Base-by-base conservation (phyloP, 1,284 basidiomycete genomes). In the Clitocybe nebularis region DNA sequence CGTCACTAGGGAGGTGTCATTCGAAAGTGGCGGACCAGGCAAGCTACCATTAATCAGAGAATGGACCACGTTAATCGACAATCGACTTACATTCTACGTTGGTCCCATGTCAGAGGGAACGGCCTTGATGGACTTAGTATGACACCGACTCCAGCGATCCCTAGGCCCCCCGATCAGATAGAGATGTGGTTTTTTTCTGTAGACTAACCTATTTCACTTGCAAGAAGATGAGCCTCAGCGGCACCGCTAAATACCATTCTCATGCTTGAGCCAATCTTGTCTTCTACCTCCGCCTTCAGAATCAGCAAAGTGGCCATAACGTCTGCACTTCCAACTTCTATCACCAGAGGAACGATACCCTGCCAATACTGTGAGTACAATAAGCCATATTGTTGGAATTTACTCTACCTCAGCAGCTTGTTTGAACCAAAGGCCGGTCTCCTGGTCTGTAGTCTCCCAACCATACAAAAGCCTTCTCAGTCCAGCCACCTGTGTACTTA, bases 291-390 rank as follows among this genome's bases (percentile, higher is more conserved):
- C 11, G 69, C 66, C 67, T 91, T 90, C 43, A 94, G 64, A 23
- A 77, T 67, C 29, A 95, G 63, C 10, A 96, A 60, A 2, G 80
- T 75, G 0, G 83, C 83, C 68, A 94, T 93, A 36, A 84, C 75
- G 55, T 93, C 89, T 2, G 84, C 84, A 48, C 71, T 82, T 49
- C 82, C 64, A 1, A 84, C 83, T 7, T 81, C 71, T 8, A 93
- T 68, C 1, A 93, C 81, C 16, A 79, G 55, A 1, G 89, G 82
- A 30, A 62, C 79, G 46, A 60, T 74, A 46, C 60, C 74, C 76
- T 77, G 38, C 33, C 23, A 19, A 32, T n/a, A 28, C 7, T 22
- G 38, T 23, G 9, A 43, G 41, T 8, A 44, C 28, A 22, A 32
- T 11, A 26, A 45, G n/a, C n/a, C n/a, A n/a, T n/a, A n/a, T n/a